A percentile compares a stretch with the other conserved stretches of the same genome.
Evolutionary conservation across 139 green algal species (phyloP).

Genomic region (Volvox africanus): DNA sequence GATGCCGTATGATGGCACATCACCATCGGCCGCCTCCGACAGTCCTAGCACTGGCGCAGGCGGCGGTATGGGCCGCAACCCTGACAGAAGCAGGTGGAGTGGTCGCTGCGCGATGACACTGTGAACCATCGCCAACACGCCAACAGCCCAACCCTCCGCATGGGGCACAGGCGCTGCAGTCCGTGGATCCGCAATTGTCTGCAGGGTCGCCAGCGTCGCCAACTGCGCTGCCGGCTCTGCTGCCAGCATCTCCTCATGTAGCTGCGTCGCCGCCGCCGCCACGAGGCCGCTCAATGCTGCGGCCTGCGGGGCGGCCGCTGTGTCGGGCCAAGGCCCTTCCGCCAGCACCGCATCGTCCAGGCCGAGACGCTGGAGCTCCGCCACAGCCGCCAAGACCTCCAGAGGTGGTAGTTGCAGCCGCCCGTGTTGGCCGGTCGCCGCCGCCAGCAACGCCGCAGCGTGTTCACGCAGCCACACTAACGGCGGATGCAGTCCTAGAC

Average conservation of each 20-base stretch:
- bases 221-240: conserved; percentile 18
- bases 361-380: conserved; percentile 40
- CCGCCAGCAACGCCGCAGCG: conserved; percentile 5
- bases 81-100: conserved; percentile 5
- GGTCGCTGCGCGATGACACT: neutral
- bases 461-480: conserved; percentile 20
- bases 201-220: conserved; percentile 13
- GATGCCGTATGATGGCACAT: neutral
- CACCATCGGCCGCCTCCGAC: too few relatives aligned
- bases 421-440: neutral
- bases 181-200: neutral
- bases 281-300: neutral
- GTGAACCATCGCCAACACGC: conserved; percentile 26
- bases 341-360: neutral
- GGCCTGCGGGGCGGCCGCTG: neutral
- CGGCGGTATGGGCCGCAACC: neutral
- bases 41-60: too few relatives aligned
- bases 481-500: conserved; percentile 26
- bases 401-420: neutral
- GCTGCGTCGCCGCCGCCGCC: neutral
- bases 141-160: conserved; percentile 26
- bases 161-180: neutral
- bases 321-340: neutral
- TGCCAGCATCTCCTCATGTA: neutral
- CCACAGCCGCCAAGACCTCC: conserved; percentile 10